Base-by-base conservation (phyloP, 106 monocot species). In the Dendrobium nobile region DNA sequence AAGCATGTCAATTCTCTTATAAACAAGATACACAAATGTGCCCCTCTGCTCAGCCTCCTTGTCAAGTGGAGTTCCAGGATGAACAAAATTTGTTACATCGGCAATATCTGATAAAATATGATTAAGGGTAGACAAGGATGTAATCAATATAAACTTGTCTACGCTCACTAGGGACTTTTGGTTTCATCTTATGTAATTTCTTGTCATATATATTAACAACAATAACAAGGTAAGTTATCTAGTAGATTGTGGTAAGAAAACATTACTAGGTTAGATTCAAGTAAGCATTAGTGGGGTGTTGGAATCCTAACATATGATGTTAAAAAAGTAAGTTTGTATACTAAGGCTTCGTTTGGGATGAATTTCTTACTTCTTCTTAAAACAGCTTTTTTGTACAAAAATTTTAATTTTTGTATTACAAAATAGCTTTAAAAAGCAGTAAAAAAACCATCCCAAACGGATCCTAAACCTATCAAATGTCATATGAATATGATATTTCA, bases 21-120 rank as follows among this genome's bases (percentile, higher is more conserved):
- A 95, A 80, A 99, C 98, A 87, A 99, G 95, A 91, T 99, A 99
- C 80, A 95, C 95, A 79, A 95, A 99, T 80, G 98, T 99, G 20
- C 98, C 98, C 74, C 98, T 89, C 68, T 91, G 88, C 80, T 92
- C 47, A 68, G 98, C 98, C 82, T 99, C 98, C 45, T 95, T 92
- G 77, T 98, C 98, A 81, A 98, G 27, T 27, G 27, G 0, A 27
- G 27, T 99, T 13, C 91, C 88, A 88, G 98, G 92, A 87, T 84
- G 84, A 87, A 99, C 95, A 87, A 99, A 99, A 79, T 99, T 91
- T 77, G 98, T 99, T 54, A 99, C 98, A 88, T 99, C 98, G 86
- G 98, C 98, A 90, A 99, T 99, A 88, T 99, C 95, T 99, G 77
- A 84, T 79, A 41, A 41, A 78, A 48, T 65, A n/a, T 65, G 37